Evolutionary conservation across 768 basidiomycete species (phyloP).

Genomic region (Lentinula sp.): DNA sequence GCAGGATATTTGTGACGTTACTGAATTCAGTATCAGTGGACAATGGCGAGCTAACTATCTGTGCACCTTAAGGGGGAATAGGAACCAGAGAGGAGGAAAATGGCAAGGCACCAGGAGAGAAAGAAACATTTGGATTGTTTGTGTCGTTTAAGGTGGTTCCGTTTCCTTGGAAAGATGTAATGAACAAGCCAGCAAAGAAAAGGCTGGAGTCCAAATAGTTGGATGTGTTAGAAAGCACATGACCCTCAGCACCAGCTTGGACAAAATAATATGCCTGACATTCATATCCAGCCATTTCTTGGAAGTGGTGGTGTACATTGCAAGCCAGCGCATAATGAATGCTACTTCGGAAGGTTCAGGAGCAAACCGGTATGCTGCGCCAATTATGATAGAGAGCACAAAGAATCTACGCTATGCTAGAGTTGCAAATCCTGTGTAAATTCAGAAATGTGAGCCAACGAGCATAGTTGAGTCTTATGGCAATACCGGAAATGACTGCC

Average conservation of each 20-base stretch:
- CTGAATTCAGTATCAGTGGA: conserved; percentile 54
- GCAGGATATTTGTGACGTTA: conserved; percentile 66
- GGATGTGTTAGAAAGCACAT: conserved; percentile 71
- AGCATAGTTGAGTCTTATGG: conserved; percentile 4
- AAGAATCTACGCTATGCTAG: conserved; percentile 65
- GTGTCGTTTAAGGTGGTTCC: conserved; percentile 49
- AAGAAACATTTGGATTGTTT: conserved; percentile 83
- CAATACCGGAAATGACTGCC: conserved; percentile 33
- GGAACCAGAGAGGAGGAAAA: conserved; percentile 90
- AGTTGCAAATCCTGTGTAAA: conserved; percentile 48
- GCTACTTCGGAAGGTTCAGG: conserved; percentile 56
- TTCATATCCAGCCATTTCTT: conserved; percentile 53
- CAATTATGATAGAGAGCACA: conserved; percentile 41
- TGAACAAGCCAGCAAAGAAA: conserved; percentile 86
- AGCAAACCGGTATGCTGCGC: conserved; percentile 62
- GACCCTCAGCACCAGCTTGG: conserved; percentile 53
- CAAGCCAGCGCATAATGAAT: conserved; percentile 63
- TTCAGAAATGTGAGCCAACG: background rate
- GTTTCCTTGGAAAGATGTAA: conserved; percentile 62
- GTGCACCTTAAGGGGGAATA: conserved; percentile 58
- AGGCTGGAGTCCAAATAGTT: conserved; percentile 68
- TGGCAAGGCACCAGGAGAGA: conserved; percentile 74
- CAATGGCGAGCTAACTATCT: conserved; percentile 52
- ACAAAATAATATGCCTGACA: conserved; percentile 47
- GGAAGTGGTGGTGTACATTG: conserved; percentile 45